Base-by-base conservation (phyloP, 768 basidiomycete genomes). In the Cystobasidium onofrii region DNA sequence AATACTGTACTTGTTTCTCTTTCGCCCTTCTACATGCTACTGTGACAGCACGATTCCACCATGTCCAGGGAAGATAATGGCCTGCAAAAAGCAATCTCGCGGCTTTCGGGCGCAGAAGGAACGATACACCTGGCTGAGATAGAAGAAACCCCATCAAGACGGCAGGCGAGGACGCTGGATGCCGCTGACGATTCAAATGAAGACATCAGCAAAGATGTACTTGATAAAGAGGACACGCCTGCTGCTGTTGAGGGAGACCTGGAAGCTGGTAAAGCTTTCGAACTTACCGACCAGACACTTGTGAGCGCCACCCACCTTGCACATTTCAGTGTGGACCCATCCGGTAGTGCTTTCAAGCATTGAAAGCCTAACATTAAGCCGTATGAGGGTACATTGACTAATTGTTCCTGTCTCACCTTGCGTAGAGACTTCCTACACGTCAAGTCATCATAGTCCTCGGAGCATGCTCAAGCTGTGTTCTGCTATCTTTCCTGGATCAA, bases 401-500 rank as follows among this genome's bases (percentile, higher is more conserved):
- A 39, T 6, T 6, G 39, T 15, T 39, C 39, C 15, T 15, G 7
- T 39, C 39, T 39, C 7, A 15, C 39, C 6, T 20, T 20, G 6
- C n/a, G 46, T 20, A 64, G 63, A 27, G 34, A 29, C 76, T 83
- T n/a, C 81, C 82, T 9, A 74, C 76, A 6, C 78, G 73, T 70
- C 82, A 82, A 76, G 76, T 83, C 66, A 76, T 83, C 20, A 29
- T 81, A 70, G 81, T 83, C 27, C 81, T 82, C 65, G 34, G 73
- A 0, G 81, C 80, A 1, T 71, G 82, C 75, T 80, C 80, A 1
- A 74, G 78, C 34, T 81, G 81, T 17, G 74, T 83, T 1, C 81
- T 82, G 76, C 81, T 82, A 60, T 76, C 80, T 31, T 77, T 83
- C 57, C 75, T 84, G 17, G 83, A 83, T 76, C 83, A 83, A 73